Evolutionary conservation across 768 basidiomycete genomes (phyloP).

Genomic region (Amanita thiersii): DNA sequence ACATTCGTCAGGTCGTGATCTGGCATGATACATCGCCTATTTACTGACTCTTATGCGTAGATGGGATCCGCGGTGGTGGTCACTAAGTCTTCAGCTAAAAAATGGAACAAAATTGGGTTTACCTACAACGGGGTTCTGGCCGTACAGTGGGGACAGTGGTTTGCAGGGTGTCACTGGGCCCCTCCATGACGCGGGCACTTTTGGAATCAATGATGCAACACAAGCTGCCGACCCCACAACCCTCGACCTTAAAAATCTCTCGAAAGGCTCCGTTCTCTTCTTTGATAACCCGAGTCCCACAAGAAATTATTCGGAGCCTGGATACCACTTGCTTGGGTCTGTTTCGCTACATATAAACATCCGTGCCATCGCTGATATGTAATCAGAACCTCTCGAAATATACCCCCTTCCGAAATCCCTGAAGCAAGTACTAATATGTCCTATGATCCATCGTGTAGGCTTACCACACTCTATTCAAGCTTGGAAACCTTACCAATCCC

Average conservation of each 20-base stretch:
- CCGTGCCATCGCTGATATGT: too few relatives aligned
- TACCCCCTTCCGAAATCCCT: constrained; percentile 15
- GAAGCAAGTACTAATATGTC: constrained; percentile 13
- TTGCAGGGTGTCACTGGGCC: constrained; percentile 18
- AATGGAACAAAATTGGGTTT: constrained; percentile 20
- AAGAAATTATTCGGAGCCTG: constrained; percentile 19
- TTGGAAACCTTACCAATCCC: constrained; percentile 22
- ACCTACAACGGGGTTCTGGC: constrained; percentile 24
- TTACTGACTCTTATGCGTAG: too few relatives aligned
- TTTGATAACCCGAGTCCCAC: constrained; percentile 25
- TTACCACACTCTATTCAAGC: constrained; percentile 8
- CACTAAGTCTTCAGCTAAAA: constrained; percentile 19
- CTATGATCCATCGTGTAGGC: background rate
- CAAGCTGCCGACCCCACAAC: constrained; percentile 12
- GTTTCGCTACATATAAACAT: too few relatives aligned
- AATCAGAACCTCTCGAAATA: too few relatives aligned
- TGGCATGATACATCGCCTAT: too few relatives aligned
- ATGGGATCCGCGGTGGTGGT: too few relatives aligned
- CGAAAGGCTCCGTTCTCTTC: constrained; percentile 17
- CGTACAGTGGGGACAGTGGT: constrained; percentile 22
- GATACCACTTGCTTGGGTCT: too few relatives aligned
- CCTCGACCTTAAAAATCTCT: constrained; percentile 14
- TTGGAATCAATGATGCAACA: constrained; percentile 13
- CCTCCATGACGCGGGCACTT: constrained; percentile 19
- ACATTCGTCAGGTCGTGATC: too few relatives aligned